Conservation (phyloP, 768 basidiomycete species). For the Grammothele lineata region DNA sequence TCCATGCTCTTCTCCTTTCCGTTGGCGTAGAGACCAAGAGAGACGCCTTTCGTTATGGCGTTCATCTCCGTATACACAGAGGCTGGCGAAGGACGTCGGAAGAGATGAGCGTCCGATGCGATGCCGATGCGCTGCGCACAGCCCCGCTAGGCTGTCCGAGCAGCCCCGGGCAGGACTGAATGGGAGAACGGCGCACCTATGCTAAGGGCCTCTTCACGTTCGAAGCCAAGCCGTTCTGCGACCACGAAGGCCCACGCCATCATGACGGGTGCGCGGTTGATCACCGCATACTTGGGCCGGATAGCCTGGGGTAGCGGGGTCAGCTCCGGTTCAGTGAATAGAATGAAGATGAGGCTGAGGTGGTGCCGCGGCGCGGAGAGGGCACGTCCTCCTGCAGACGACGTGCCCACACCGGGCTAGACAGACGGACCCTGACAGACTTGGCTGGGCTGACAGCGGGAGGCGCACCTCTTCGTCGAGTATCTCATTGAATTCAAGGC, state of each 20-base stretch:
- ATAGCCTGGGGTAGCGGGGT: slow-evolving; percentile 49
- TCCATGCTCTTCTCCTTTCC: slow-evolving; percentile 52
- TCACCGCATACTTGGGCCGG: slow-evolving; percentile 52
- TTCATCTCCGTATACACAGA: slow-evolving; percentile 94
- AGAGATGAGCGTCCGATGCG: slow-evolving; percentile 4
- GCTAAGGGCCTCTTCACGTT: slow-evolving; percentile 84
- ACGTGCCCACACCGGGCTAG: too few species aligned
- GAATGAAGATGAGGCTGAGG: background rate
- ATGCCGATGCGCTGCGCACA: slow-evolving; percentile 14
- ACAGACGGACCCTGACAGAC: too few species aligned
- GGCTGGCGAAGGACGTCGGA: slow-evolving; percentile 40
- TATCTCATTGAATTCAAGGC: slow-evolving; percentile 68
- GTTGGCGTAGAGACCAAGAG: slow-evolving; percentile 70
- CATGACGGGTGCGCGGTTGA: slow-evolving; percentile 94
- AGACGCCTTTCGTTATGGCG: slow-evolving; percentile 78
- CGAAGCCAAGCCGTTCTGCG: slow-evolving; percentile 82
- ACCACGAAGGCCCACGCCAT: slow-evolving; percentile 90
- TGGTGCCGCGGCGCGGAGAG: too few species aligned
- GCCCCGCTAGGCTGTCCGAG: slow-evolving; percentile 12
- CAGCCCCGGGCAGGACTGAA: too few species aligned
- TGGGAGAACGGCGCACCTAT: slow-evolving; percentile 52
- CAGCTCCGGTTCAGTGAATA: background rate
- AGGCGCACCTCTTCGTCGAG: slow-evolving; percentile 61
- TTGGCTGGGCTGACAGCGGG: too few species aligned
- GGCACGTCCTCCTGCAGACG: too few species aligned